Conservation (phyloP, 164 flowering plant genomes). For the Nelumbo lutea region DNA sequence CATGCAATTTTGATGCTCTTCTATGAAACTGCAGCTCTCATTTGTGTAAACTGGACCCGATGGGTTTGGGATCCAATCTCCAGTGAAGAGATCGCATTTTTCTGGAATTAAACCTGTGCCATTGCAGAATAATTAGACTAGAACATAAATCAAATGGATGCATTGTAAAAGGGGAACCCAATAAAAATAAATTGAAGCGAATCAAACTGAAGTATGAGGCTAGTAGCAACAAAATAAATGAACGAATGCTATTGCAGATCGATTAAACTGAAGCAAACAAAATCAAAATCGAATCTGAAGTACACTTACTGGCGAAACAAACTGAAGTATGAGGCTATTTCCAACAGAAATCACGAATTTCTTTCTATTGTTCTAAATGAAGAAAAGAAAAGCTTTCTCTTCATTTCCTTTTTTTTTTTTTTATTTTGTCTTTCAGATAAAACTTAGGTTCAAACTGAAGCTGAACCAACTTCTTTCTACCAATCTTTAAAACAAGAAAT, state of each 20-base stretch:
- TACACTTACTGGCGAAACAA: no score
- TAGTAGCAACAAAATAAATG: neutral
- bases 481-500: no score
- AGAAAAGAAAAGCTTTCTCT: neutral
- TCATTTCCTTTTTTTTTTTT: no score
- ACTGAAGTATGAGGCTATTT: no score
- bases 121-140: neutral
- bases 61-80: conserved; percentile 76
- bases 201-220: no score
- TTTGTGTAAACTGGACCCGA: conserved; percentile 77
- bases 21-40: conserved; percentile 58
- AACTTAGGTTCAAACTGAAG: no score
- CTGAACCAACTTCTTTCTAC: no score
- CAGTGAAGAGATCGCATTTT: conserved; percentile 67
- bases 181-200: neutral
- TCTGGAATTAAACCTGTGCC: conserved; percentile 24
- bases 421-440: no score
- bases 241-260: neutral
- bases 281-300: no score
- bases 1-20: conserved; percentile 88
- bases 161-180: neutral
- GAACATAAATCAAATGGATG: neutral
- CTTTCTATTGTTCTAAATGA: neutral
- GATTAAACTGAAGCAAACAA: no score
- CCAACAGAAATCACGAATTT: no score